These are phyloP conservation scores for Hypericum perforatum DNA, from an alignment of 345 rosid genomes.

Conservation along the genomic window DNA sequence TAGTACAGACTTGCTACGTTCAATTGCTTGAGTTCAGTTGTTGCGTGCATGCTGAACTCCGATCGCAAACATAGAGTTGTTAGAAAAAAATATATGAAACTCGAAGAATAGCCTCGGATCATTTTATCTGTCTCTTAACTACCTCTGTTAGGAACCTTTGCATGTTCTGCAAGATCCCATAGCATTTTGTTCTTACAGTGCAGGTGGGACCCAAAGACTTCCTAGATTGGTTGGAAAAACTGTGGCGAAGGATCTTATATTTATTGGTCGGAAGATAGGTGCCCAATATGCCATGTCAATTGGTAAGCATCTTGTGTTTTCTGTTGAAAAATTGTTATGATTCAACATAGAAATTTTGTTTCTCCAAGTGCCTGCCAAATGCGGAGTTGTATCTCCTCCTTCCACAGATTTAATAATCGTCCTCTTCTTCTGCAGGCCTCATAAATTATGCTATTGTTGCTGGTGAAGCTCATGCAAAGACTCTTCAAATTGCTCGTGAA, in stretches of 20 bases:
- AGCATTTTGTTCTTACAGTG: constrained; percentile 36
- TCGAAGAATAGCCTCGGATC: too few species aligned
- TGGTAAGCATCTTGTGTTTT: constrained; percentile 31
- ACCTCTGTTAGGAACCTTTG: too few species aligned
- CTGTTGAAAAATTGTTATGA: background rate
- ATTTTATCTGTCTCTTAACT: too few species aligned
- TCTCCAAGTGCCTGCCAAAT: too few species aligned
- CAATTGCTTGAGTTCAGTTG: too few species aligned
- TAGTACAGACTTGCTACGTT: too few species aligned
- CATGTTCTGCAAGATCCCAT: background rate
- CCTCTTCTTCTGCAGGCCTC: constrained; percentile 38
- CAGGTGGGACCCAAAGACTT: constrained; percentile 90
- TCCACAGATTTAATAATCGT: too few species aligned
- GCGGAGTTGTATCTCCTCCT: too few species aligned
- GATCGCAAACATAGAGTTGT: too few species aligned
- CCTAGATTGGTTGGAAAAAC: constrained; percentile 80
- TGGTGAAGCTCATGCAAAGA: constrained; percentile 66
- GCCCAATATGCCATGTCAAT: constrained; percentile 59
- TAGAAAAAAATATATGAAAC: too few species aligned
- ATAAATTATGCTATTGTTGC: constrained; percentile 60
- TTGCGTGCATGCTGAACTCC: too few species aligned
- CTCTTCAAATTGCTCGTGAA: constrained; percentile 69
- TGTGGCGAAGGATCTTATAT: constrained; percentile 73
- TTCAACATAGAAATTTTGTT: too few species aligned
- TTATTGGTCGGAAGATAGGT: constrained; percentile 61